These are phyloP conservation scores for Basipetospora sp. DNA, from an alignment of 2,329 filamentous ascomycete species.

Conservation along the genomic window DNA sequence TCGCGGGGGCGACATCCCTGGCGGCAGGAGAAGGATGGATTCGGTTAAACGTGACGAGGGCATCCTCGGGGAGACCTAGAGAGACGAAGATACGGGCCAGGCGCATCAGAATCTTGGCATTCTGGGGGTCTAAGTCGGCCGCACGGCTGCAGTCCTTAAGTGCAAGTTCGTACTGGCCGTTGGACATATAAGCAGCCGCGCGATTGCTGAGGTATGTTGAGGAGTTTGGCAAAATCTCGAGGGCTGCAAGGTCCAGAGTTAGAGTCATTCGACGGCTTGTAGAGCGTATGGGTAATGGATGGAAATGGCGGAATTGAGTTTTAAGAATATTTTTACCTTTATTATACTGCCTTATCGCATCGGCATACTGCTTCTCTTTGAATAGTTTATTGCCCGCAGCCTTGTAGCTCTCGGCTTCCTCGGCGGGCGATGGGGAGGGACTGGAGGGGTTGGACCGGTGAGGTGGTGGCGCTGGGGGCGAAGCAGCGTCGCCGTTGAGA, in stretches of 20 bases:
- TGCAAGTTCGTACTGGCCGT: slow-evolving; percentile 62
- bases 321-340: too few relatives aligned
- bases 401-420: slow-evolving; percentile 86
- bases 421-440: slow-evolving; percentile 37
- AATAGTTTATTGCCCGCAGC: slow-evolving; percentile 89
- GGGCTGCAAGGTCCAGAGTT: too few relatives aligned
- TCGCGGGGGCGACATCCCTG: slow-evolving; percentile 72
- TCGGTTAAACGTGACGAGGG: slow-evolving; percentile 63
- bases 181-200: slow-evolving; percentile 84
- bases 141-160: slow-evolving; percentile 76
- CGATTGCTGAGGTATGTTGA: slow-evolving; percentile 88
- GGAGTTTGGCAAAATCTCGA: slow-evolving; percentile 73
- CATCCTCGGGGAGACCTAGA: slow-evolving; percentile 74
- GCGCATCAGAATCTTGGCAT: slow-evolving; percentile 75
- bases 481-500: slow-evolving; percentile 23
- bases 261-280: too few relatives aligned
- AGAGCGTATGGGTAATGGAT: too few relatives aligned
- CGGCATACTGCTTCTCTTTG: slow-evolving; percentile 79
- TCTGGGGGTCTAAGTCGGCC: slow-evolving; percentile 68
- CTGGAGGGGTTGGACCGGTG: slow-evolving; percentile 52
- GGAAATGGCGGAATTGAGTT: too few relatives aligned
- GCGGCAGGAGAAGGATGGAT: slow-evolving; percentile 68
- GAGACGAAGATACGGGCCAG: slow-evolving; percentile 81
- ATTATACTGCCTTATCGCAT: slow-evolving; percentile 83
- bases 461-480: slow-evolving; percentile 51